Conservation (phyloP, 352 stramenopile species). For the Globisporangium emineosum region DNA sequence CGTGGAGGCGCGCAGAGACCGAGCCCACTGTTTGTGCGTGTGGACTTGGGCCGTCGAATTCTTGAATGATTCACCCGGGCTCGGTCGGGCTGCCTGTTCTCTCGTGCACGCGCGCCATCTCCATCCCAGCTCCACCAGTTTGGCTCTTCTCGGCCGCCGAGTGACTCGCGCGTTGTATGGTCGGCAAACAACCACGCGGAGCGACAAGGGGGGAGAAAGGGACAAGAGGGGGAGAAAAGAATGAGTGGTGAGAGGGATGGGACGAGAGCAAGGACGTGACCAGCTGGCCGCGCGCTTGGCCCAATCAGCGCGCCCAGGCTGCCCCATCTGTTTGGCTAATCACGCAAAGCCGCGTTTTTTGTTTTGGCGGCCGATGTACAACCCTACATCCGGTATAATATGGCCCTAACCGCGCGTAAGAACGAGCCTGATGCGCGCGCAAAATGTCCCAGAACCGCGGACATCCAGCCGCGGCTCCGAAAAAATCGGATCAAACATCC, state of each 20-base stretch:
- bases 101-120: conserved; percentile 10
- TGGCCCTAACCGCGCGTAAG: background rate
- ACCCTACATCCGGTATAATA: conserved; percentile 6
- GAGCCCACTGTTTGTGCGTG: conserved; percentile 12
- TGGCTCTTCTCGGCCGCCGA: background rate
- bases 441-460: conserved; percentile 3
- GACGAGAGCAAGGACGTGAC: background rate
- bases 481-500: conserved; percentile 1
- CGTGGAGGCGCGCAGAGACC: conserved; percentile 11
- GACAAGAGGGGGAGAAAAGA: conserved; percentile 6
- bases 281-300: background rate
- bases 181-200: background rate
- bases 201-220: conserved; percentile 1
- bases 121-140: conserved; percentile 10
- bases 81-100: conserved; percentile 6
- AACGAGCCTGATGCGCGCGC: background rate
- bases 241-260: conserved; percentile 15
- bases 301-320: background rate
- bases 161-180: conserved; percentile 7
- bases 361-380: conserved; percentile 8
- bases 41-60: conserved; percentile 15
- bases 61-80: conserved; percentile 7
- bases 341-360: conserved; percentile 10
- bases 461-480: too few relatives aligned
- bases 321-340: conserved; percentile 15